Base-by-base conservation (phyloP, 257 asterid genomes). In the Przewalskia tangutica region DNA sequence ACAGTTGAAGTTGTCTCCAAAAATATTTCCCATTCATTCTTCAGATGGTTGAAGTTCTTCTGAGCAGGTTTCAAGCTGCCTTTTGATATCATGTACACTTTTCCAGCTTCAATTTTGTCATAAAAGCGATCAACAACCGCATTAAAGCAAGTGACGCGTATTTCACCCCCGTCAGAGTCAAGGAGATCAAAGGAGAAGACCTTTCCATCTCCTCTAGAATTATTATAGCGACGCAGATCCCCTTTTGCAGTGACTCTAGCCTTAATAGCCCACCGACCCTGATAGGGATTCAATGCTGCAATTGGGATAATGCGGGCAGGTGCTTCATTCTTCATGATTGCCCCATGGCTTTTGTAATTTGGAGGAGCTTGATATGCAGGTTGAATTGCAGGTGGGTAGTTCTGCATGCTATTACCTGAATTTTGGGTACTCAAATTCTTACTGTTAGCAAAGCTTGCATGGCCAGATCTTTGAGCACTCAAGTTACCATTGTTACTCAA, bases 161-260 rank as follows among this genome's bases (percentile, higher is more conserved):
- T 92, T 88, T 96, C 99, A 70, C 98, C 98, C 83, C 98, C 98
- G 82, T 93, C 99, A 16, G 97, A 92, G 81, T 96, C 98, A 38
- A 96, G 97, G 64, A 96, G 94, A 82, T 94, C 99, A 82, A 96
- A 96, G 64, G 98, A 94, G 87, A 96, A 94, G 71, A 96, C 98
- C 86, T 93, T 94, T 20, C 98, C 98, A 86, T 96, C 98, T 85
- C 98, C 99, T 89, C 86, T 91, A 53, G 98, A 97, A 86, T 94
- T 96, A 89, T 96, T 94, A 87, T 92, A 93, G 81, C 95, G 97
- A 6, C 97, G 86, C 36, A 96, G 88, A 83, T 93, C 98, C 70
- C 98, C 98, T 85, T 93, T 96, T 58, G 98, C 99, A 64, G 98
- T 94, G 84, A 96, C 98, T 58, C 98, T 89, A 4, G 99, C 99